Evolutionary conservation across 192 early-diverging fungal species (phyloP).

Genomic region (Jimgerdemannia flammicorona): DNA sequence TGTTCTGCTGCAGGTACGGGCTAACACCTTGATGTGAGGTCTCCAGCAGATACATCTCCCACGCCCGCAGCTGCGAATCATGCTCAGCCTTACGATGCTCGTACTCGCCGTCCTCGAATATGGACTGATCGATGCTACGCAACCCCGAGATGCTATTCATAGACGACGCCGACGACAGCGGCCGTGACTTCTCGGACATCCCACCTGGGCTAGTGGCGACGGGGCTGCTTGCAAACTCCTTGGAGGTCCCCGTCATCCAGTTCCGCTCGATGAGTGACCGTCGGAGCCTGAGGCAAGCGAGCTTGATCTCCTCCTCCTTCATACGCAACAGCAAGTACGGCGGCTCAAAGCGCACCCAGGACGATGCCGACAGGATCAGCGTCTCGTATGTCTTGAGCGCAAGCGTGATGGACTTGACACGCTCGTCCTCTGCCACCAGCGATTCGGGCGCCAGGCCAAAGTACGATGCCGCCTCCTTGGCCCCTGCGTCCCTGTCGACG

Average conservation of each 20-base stretch:
- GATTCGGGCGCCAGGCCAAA: background rate
- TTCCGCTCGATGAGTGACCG: conserved; percentile 10
- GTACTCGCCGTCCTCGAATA: conserved; percentile 35
- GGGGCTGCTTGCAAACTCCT: conserved; percentile 13
- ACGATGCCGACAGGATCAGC: conserved; percentile 85
- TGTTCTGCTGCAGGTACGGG: conserved; percentile 73
- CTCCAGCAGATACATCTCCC: conserved; percentile 51
- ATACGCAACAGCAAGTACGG: conserved; percentile 75
- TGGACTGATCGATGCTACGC: conserved; percentile 20
- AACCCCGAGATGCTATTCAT: conserved; percentile 1
- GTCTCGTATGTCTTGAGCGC: conserved; percentile 58
- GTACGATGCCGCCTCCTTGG: background rate
- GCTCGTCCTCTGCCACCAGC: conserved; percentile 18
- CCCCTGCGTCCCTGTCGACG: background rate
- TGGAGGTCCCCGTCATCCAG: conserved; percentile 28
- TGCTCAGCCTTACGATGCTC: conserved; percentile 42
- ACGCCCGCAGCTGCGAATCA: conserved; percentile 38
- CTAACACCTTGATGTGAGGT: conserved; percentile 56
- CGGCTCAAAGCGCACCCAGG: conserved; percentile 79
- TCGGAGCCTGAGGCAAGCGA: conserved; percentile 32
- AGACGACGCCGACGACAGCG: no score
- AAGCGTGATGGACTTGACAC: conserved; percentile 27
- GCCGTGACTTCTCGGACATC: background rate
- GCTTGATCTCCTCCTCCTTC: conserved; percentile 53
- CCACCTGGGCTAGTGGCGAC: conserved; percentile 1